Percentiles rank a stretch among this genome's conserved stretches.
Evolutionary conservation across 768 basidiomycete genomes (phyloP).

Genomic region (Boletus patriciae): DNA sequence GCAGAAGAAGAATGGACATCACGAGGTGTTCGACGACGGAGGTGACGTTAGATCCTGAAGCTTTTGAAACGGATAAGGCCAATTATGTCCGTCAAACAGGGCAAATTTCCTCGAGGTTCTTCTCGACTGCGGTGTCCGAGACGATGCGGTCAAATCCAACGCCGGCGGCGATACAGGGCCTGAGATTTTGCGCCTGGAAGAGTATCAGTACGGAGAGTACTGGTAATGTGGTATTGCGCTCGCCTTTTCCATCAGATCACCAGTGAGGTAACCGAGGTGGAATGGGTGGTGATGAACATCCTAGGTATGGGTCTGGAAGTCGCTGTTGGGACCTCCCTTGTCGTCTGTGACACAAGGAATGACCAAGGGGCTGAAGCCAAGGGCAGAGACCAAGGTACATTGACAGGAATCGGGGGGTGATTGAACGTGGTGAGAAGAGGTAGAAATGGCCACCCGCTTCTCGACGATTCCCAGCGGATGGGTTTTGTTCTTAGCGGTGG

Average conservation of each 20-base stretch:
- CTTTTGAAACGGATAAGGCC: conserved; percentile 23
- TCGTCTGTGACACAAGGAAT: conserved; percentile 65
- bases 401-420: not conserved
- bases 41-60: conserved; percentile 88
- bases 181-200: conserved; percentile 76
- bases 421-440: not conserved
- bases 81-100: not conserved
- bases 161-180: conserved; percentile 85
- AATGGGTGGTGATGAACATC: conserved; percentile 79
- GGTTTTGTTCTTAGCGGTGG: conserved; percentile 52
- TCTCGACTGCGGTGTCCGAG: conserved; percentile 79
- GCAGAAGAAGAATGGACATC: conserved; percentile 86
- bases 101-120: conserved; percentile 59
- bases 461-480: conserved; percentile 78
- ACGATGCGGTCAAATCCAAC: conserved; percentile 90
- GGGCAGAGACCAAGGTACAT: conserved; percentile 68
- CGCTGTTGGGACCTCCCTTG: conserved; percentile 75
- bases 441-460: conserved; percentile 43
- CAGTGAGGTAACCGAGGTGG: conserved; percentile 80
- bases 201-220: not conserved
- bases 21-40: conserved; percentile 88
- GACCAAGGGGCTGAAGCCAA: conserved; percentile 72
- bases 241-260: conserved; percentile 65
- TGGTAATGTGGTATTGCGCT: not conserved
- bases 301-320: conserved; percentile 63